Evolutionary conservation across 495 filamentous ascomycete species (phyloP).

Genomic region (Talaromyces adpressus): DNA sequence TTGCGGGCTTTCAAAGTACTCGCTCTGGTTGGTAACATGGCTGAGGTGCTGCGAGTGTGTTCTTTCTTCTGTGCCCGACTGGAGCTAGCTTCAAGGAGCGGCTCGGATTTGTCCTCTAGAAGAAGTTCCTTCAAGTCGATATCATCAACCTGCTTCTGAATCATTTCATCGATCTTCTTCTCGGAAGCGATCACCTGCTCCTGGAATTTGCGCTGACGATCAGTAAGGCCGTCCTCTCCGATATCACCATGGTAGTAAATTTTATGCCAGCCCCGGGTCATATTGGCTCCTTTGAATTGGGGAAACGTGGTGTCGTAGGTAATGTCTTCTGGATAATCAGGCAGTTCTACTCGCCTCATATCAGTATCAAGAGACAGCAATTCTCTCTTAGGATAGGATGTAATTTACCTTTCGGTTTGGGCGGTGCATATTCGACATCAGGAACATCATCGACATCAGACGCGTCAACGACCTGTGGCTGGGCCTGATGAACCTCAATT

Average conservation of each 20-base stretch:
- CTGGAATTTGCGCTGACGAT: constrained; percentile 52
- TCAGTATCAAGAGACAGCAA: not conserved
- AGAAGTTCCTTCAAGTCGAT: constrained; percentile 1
- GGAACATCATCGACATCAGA: constrained; percentile 52
- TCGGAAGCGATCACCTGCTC: constrained; percentile 39
- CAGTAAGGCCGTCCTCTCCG: constrained; percentile 61
- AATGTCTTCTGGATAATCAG: constrained; percentile 72
- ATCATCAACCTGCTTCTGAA: constrained; percentile 51
- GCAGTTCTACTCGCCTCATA: constrained; percentile 43
- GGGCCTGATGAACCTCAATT: constrained; percentile 27
- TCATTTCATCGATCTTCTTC: constrained; percentile 49
- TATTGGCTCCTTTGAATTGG: constrained; percentile 52
- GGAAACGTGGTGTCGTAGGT: constrained; percentile 49
- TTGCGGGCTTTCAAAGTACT: constrained; percentile 43
- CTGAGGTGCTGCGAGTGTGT: constrained; percentile 17
- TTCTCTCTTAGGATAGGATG: not conserved
- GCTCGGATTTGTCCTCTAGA: constrained; percentile 3
- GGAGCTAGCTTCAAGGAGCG: constrained; percentile 18
- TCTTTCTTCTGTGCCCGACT: constrained; percentile 19
- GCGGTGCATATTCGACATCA: constrained; percentile 73
- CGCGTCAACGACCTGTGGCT: constrained; percentile 23
- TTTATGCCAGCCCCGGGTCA: constrained; percentile 55
- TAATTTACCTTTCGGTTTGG: constrained; percentile 47
- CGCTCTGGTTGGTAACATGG: constrained; percentile 22
- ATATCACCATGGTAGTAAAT: constrained; percentile 58